Evolutionary conservation across 2,329 filamentous ascomycete genomes (phyloP).

Genomic region (Calonectria naviculata): DNA sequence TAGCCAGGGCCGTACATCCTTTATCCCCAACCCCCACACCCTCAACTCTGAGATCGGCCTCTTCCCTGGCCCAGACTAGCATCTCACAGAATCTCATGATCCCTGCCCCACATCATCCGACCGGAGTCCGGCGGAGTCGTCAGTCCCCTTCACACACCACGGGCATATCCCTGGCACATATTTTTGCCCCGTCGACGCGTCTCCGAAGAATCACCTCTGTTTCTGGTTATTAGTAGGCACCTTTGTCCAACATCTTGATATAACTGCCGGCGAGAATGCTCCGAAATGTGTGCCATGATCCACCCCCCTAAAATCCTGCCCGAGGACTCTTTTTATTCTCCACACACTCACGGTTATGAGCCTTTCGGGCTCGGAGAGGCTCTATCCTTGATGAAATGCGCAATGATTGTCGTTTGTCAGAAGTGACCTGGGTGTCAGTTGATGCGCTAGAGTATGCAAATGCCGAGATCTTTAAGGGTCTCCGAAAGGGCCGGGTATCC

Average conservation of each 20-base stretch:
- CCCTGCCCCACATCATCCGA: conserved; percentile 44
- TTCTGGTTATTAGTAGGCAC: conserved; percentile 12
- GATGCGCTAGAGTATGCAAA: neutral
- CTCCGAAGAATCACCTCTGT: conserved; percentile 10
- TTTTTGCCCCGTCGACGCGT: conserved; percentile 33
- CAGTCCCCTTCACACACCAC: conserved; percentile 36
- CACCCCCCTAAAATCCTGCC: neutral
- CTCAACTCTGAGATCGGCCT: conserved; percentile 37
- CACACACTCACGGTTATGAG: neutral
- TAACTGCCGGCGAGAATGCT: conserved; percentile 31
- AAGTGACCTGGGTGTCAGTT: neutral
- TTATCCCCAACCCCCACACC: conserved; percentile 34
- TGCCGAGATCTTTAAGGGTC: conserved; percentile 18
- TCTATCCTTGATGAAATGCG: neutral
- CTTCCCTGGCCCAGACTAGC: conserved; percentile 33
- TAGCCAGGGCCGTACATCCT: conserved; percentile 22
- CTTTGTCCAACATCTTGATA: conserved; percentile 4
- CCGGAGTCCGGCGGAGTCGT: conserved; percentile 30
- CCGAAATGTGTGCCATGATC: conserved; percentile 28
- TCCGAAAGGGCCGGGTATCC: neutral
- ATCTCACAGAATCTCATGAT: conserved; percentile 44
- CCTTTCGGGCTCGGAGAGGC: neutral
- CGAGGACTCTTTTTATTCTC: neutral
- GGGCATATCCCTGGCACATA: conserved; percentile 20
- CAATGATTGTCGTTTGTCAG: neutral